A percentile compares a stretch with the other conserved stretches of the same genome.
Evolutionary conservation across 345 rosid genomes (phyloP).

Genomic region (Geranium brycei): DNA sequence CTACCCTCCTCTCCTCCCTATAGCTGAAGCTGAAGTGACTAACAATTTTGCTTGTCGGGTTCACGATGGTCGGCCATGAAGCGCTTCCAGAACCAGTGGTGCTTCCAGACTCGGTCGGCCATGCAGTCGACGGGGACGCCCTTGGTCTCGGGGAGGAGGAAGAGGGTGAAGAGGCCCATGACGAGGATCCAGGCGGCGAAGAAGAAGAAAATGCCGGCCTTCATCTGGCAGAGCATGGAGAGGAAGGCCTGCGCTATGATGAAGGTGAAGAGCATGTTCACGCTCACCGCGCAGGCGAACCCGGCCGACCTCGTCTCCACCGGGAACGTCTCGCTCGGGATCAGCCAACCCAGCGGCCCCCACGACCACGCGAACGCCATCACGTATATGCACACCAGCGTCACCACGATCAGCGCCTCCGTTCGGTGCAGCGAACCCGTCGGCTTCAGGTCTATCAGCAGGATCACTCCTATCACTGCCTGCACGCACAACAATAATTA

Average conservation of each 20-base stretch:
- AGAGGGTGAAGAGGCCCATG: slow-evolving; percentile 29
- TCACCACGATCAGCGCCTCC: slow-evolving; percentile 20
- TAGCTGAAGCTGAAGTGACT: too few species aligned
- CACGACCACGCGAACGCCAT: slow-evolving; percentile 54
- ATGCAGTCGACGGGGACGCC: slow-evolving; percentile 33
- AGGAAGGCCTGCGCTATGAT: slow-evolving; percentile 38
- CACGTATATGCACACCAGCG: slow-evolving; percentile 28
- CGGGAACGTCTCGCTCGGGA: slow-evolving; percentile 48
- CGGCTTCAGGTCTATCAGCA: slow-evolving; percentile 9
- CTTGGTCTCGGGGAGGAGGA: slow-evolving; percentile 38
- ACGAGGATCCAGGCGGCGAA: slow-evolving; percentile 30
- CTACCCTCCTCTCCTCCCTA: too few species aligned
- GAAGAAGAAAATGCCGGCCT: slow-evolving; percentile 41
- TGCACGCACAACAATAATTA: slow-evolving; percentile 2
- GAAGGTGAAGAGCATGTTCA: slow-evolving; percentile 44
- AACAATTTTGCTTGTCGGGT: too few species aligned
- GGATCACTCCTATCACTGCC: slow-evolving; percentile 17
- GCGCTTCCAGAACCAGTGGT: slow-evolving; percentile 40
- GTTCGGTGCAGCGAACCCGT: slow-evolving; percentile 10
- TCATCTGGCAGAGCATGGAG: slow-evolving; percentile 35
- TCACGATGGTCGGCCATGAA: slow-evolving; percentile 17
- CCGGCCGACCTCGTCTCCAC: slow-evolving; percentile 34
- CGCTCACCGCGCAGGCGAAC: slow-evolving; percentile 26
- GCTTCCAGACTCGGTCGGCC: slow-evolving; percentile 29
- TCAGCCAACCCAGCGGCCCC: slow-evolving; percentile 53